phyloP scores from a whole-genome alignment of 345 rosid species.

The Rhodamnia rubescens region DNA sequence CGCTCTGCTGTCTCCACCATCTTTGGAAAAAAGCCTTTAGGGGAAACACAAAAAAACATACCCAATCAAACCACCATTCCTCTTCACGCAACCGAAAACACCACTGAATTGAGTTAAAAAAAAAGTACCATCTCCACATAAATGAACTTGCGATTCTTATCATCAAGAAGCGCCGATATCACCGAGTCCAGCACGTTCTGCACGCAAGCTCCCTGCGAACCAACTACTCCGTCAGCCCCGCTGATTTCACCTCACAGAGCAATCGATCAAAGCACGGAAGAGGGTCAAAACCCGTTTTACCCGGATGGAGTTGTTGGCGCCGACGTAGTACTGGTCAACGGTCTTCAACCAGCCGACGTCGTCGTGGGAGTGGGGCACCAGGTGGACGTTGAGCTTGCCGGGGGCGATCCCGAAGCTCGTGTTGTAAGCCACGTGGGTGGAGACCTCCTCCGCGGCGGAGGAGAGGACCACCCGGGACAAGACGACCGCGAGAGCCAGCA shows the following conservation, averaged over 20 bases:
- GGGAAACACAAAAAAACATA: neutral
- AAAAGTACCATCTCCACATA: conserved; percentile 67
- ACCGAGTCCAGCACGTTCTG: conserved; percentile 91
- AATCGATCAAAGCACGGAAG: neutral
- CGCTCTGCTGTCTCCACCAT: conserved; percentile 98
- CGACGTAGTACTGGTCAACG: conserved; percentile 89
- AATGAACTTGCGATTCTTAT: conserved; percentile 79
- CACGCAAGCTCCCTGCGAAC: conserved; percentile 73
- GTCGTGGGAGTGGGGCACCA: conserved; percentile 93
- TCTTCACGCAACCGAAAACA: neutral
- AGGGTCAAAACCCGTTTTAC: conserved; percentile 9
- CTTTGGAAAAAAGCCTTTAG: conserved; percentile 78
- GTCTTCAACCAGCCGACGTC: conserved; percentile 98
- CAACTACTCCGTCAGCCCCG: neutral
- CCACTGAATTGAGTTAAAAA: neutral
- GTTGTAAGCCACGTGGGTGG: conserved; percentile 57
- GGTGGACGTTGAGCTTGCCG: conserved; percentile 79
- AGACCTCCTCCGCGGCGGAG: neutral
- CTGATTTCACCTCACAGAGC: neutral
- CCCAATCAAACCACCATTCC: neutral
- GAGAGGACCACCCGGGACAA: conserved; percentile 6
- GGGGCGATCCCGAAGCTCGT: conserved; percentile 45
- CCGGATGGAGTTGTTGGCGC: conserved; percentile 83
- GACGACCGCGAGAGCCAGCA: conserved; percentile 1
- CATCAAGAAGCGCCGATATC: conserved; percentile 66